Evolutionary conservation across 2,329 filamentous ascomycete genomes (phyloP).

Genomic region (Neonectria sp.): DNA sequence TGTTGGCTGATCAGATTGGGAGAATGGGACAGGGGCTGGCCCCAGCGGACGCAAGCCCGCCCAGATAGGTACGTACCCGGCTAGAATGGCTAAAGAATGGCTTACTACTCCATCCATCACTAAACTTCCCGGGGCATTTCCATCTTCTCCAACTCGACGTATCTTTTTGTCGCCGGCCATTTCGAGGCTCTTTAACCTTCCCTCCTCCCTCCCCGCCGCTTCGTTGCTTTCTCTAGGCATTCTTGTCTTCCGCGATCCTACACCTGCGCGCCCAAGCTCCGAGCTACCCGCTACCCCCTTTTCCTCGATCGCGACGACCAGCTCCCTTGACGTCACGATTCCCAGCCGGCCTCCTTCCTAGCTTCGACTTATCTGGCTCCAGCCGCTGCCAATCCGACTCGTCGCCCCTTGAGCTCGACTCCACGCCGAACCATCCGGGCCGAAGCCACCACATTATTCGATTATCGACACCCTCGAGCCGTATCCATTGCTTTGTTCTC

Average conservation of each 20-base stretch:
- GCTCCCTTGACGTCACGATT: constrained; percentile 46
- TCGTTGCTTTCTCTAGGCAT: constrained; percentile 1
- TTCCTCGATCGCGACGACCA: constrained; percentile 10
- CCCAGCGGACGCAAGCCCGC: constrained; percentile 5
- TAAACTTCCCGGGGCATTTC: constrained; percentile 29
- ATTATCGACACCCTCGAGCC: constrained; percentile 17
- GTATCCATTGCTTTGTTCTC: constrained; percentile 18
- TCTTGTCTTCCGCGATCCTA: constrained; percentile 7
- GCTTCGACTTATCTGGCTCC: constrained; percentile 24
- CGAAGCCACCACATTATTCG: constrained; percentile 7
- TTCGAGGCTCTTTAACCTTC: constrained; percentile 10
- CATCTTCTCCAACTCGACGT: constrained; percentile 29
- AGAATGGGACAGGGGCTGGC: constrained; percentile 17
- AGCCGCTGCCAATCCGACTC: constrained; percentile 13
- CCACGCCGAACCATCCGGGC: constrained; percentile 36
- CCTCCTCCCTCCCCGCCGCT: constrained; percentile 5
- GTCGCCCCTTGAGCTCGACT: constrained; percentile 34
- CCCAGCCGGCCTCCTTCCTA: constrained; percentile 16
- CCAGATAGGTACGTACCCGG: constrained; percentile 8
- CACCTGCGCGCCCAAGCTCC: constrained; percentile 10
- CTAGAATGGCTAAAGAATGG: constrained; percentile 17
- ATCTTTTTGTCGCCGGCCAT: constrained; percentile 25
- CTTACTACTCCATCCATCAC: constrained; percentile 21
- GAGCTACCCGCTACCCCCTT: constrained; percentile 15
- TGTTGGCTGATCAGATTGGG: constrained; percentile 14